phyloP scores from a whole-genome alignment of 257 asterid species.

The Datura wrightii region DNA sequence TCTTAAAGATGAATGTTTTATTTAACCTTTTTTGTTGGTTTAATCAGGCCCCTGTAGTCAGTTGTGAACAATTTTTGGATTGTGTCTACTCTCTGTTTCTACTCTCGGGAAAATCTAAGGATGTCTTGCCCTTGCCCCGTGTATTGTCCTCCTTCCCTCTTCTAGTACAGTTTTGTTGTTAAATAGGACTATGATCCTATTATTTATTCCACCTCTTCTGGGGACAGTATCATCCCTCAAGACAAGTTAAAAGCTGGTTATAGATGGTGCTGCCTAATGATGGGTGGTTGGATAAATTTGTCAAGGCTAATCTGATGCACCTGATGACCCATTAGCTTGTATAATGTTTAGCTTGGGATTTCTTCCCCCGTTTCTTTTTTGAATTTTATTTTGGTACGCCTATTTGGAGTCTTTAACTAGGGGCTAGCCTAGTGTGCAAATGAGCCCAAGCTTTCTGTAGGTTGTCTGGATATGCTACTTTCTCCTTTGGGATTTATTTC shows the following conservation, averaged over 20 bases:
- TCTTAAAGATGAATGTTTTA: no score
- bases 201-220: background rate
- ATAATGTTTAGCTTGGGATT: background rate
- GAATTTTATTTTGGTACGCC: background rate
- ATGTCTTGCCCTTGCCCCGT: slow-evolving; percentile 1
- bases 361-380: background rate
- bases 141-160: background rate
- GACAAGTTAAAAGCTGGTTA: background rate
- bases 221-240: background rate
- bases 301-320: background rate
- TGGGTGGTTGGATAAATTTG: background rate
- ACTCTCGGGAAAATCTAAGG: background rate
- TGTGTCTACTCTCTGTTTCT: no score
- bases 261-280: background rate
- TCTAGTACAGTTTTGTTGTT: background rate
- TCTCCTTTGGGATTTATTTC: background rate
- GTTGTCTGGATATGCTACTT: background rate
- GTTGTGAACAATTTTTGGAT: no score
- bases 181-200: background rate
- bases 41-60: no score
- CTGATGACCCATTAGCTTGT: background rate
- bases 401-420: background rate
- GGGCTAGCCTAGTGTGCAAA: background rate
- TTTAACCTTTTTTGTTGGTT: no score
- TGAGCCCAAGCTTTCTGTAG: background rate